These are phyloP conservation scores for Trapa incisa DNA, from an alignment of 345 rosid species.

Conservation along the genomic window DNA sequence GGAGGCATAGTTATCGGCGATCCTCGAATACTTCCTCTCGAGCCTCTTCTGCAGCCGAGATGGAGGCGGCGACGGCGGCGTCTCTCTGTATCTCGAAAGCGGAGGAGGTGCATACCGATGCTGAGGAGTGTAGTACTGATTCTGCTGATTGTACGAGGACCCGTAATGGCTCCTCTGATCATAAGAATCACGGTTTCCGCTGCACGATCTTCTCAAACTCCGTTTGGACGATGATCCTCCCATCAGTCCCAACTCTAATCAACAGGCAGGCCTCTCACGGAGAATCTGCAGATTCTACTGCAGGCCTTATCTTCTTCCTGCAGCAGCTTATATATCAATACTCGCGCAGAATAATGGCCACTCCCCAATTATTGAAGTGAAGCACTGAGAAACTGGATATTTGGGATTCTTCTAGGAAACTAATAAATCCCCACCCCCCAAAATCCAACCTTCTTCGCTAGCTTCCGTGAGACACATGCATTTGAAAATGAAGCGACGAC, in stretches of 20 bases:
- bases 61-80: conserved; percentile 19
- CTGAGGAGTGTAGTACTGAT: conserved; percentile 34
- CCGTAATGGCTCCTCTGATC: conserved; percentile 26
- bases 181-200: conserved; percentile 17
- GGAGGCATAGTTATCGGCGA: conserved; percentile 68
- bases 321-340: background rate
- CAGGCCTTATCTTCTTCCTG: background rate
- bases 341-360: background rate
- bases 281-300: background rate
- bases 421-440: background rate
- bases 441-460: background rate
- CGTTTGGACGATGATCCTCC: conserved; percentile 65
- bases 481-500: background rate
- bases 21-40: conserved; percentile 67
- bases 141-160: conserved; percentile 26
- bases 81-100: conserved; percentile 11
- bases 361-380: background rate
- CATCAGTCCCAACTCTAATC: conserved; percentile 27
- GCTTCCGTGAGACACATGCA: background rate
- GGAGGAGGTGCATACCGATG: conserved; percentile 23
- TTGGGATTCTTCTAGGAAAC: background rate
- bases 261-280: background rate
- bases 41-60: conserved; percentile 20
- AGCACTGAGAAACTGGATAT: background rate
- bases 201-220: conserved; percentile 16